Base-by-base conservation (phyloP, 1,284 basidiomycete genomes). In the Marasmius oreades region DNA sequence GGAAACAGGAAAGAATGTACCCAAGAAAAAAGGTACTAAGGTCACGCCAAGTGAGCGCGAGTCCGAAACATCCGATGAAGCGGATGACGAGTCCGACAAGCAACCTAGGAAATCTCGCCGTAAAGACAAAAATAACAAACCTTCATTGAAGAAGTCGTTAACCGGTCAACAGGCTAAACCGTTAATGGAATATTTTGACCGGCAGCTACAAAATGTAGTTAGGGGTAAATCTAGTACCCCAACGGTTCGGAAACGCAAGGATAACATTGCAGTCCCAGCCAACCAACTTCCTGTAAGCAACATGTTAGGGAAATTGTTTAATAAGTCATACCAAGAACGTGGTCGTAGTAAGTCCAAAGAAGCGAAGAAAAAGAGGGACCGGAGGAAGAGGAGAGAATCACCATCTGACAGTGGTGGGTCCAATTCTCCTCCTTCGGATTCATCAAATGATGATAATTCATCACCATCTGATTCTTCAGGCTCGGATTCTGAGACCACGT, bases 261-360 rank as follows among this genome's bases (percentile, higher is more conserved):
- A n/a, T 26, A 6, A 6, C 22, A 31, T 39, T 36, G 33, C 45
- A 26, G 22, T 45, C 23, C 55, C 50, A 18, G 33, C 37, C 1
- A 45, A 52, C 18, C 55, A 56, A 46, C 39, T 56, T 5, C 55
- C 55, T 2, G 16, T n/a, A 3, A 52, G 47, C 23, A 56, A 51
- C 26, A 23, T 43, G 11, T 22, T 56, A 11, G 55, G 18, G 2
- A 16, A 47, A 14, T 18, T 37, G 1, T 46, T 52, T 5, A 14
- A 24, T 5, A 39, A 23, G 11, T 12, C 28, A 42, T 42, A 50
- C 26, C 34, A 20, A 26, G 36, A 20, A 51, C 10, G 22, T 18
- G 26, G 14, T 51, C n/a, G n/a, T n/a, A n/a, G n/a, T n/a, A 20
- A 23, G 24, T 23, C 11, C 10, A 12, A 18, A n/a, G 4, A 43